A percentile compares a stretch with the other conserved stretches of the same genome.
Evolutionary conservation across 2,329 filamentous ascomycete species (phyloP).

Genomic region (Colletotrichum costaricense): DNA sequence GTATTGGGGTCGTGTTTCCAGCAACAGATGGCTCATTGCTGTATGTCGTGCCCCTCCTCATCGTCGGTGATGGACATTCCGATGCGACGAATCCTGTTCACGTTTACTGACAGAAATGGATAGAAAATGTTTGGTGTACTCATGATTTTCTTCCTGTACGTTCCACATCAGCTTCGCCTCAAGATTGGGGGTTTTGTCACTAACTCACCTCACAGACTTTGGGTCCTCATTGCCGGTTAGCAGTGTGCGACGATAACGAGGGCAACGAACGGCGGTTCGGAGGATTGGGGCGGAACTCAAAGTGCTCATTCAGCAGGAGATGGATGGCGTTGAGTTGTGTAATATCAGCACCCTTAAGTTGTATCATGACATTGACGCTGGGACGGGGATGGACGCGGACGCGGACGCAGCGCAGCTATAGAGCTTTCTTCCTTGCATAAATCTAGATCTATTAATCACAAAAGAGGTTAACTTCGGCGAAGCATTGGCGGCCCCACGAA

Average conservation of each 20-base stretch:
- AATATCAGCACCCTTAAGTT: conserved; percentile 29
- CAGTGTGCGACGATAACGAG: not conserved
- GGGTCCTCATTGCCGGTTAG: conserved; percentile 74
- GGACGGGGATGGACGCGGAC: not conserved
- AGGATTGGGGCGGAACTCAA: not conserved
- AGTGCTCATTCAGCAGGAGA: not conserved
- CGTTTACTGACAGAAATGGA: conserved; percentile 9
- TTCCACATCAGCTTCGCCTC: conserved; percentile 44
- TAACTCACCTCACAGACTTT: conserved; percentile 57
- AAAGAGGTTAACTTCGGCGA: conserved; percentile 30
- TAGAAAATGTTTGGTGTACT: conserved; percentile 82
- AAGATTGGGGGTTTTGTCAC: conserved; percentile 9
- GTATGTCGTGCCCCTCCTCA: conserved; percentile 9
- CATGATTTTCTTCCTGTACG: conserved; percentile 88
- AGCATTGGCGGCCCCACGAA: not conserved
- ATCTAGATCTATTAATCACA: conserved; percentile 33
- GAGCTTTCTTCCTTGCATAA: conserved; percentile 28
- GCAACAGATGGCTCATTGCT: conserved; percentile 94
- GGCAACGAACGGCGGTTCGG: not conserved
- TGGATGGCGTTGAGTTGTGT: conserved; percentile 29
- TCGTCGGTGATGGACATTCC: not conserved
- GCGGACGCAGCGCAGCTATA: conserved; percentile 20
- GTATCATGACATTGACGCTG: conserved; percentile 30
- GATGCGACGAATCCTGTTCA: not conserved
- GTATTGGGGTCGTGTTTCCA: conserved; percentile 94